Base-by-base conservation (phyloP, 441 rosid species). In the Kokia cookei region DNA sequence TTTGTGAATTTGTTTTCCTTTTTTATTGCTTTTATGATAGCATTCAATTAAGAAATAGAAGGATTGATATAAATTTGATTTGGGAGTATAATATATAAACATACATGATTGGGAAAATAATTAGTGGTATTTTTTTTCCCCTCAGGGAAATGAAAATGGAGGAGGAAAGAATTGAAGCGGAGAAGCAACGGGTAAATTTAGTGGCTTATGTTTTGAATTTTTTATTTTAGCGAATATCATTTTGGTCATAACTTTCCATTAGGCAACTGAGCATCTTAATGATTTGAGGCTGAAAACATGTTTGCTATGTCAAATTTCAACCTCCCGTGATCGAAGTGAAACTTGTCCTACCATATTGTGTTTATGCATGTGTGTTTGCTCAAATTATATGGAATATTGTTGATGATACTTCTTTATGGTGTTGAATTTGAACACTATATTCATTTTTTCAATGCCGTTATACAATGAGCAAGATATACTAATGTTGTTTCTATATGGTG, bases 91-190 rank as follows among this genome's bases (percentile, higher is more conserved):
- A 66, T 29, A 6, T 29, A 29, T 61, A 6, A 62, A 35, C 9
- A n/a, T 15, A n/a, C 11, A 7, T 51, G 24, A 43, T 57, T 7
- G 60, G 17, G 65, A 58, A 59, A 15, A 37, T 24, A 47, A 24
- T 40, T 53, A 13, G 54, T 58, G 26, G 0, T 50, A 19, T 32
- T 32, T 32, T 48, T 51, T 45, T 51, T 48, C 27, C 73, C 64
- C 67, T 12, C 69, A 92, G 97, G 88, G 97, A 94, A 84, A 85
- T 93, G 93, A 84, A 77, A 78, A 73, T 92, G 75, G 94, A 93
- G 85, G 88, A 90, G 10, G 96, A 91, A 78, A 80, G 97, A 77
- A 94, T 93, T 42, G 94, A 89, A 82, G 97, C 97, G 62, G 99
- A 94, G 79, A 94, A 93, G 82, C 78, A 75, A 77, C 80, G 97